Conservation (phyloP, 2,329 filamentous ascomycete species). For the Talaromyces sp. region DNA sequence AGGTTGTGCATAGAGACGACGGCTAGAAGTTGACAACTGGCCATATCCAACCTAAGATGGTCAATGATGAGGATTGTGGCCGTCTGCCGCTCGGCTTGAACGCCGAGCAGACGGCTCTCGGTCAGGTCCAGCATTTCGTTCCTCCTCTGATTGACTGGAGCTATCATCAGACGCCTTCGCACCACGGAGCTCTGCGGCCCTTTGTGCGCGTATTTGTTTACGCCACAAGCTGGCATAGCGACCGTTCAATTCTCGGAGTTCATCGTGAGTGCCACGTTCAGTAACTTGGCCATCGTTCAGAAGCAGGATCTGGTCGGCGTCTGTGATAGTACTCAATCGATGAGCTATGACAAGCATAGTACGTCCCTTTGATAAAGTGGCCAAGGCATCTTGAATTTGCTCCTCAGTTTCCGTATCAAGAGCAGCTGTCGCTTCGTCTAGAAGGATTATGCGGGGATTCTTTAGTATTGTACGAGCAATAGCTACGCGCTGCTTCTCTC, state of each 20-base stretch:
- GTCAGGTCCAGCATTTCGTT: slow-evolving; percentile 26
- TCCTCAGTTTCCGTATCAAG: slow-evolving; percentile 89
- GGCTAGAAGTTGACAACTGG: neutral
- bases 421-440: slow-evolving; percentile 89
- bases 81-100: slow-evolving; percentile 15
- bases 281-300: slow-evolving; percentile 69
- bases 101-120: slow-evolving; percentile 19
- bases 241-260: slow-evolving; percentile 64
- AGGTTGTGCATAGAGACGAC: neutral
- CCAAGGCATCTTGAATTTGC: slow-evolving; percentile 82
- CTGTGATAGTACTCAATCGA: slow-evolving; percentile 77
- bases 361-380: slow-evolving; percentile 73
- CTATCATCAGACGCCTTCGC: slow-evolving; percentile 40
- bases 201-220: slow-evolving; percentile 76
- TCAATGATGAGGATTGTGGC: slow-evolving; percentile 7
- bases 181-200: slow-evolving; percentile 48
- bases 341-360: slow-evolving; percentile 96
- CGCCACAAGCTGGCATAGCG: slow-evolving; percentile 83
- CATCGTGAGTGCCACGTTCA: slow-evolving; percentile 72
- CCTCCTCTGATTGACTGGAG: slow-evolving; percentile 47
- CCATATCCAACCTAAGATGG: neutral
- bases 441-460: slow-evolving; percentile 82
- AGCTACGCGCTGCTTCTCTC: slow-evolving; percentile 88
- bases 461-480: slow-evolving; percentile 92
- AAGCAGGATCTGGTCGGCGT: slow-evolving; percentile 79